Base-by-base conservation (phyloP, 2,329 filamentous ascomycete species). In the Aschersonia sp. region DNA sequence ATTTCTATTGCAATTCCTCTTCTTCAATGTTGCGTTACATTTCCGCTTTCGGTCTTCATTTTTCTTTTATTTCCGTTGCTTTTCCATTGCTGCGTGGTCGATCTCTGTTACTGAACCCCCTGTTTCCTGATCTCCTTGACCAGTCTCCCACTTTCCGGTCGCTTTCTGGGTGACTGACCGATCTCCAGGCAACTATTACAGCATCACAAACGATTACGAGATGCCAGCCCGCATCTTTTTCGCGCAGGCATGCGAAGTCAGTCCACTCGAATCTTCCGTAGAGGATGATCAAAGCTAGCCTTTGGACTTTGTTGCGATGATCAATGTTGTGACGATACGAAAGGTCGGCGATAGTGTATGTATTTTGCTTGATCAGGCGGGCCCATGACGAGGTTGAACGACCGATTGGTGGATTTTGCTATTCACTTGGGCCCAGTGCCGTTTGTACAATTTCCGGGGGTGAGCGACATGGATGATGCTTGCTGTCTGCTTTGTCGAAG, bases 131-230 rank as follows among this genome's bases (percentile, higher is more conserved):
- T 2, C 35, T 38, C 35, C 35, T 12, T 12, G 7, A 20, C 35
- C 35, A 7, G 2, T 20, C 40, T 42, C 40, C 20, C 2, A 6
- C 3, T 42, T 42, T 42, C n/a, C 28, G 6, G 5, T 35, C 9
- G 12, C 31, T 10, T 43, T 43, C 12, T 47, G 2, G 30, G 28
- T 20, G 40, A 49, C 55, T 44, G 51, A 51, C 48, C 2, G 47
- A n/a, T 10, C n/a, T 1, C 35, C 53, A 96, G 91, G 91, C 46
- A 97, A 97, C 61, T 85, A 88, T 57, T 98, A 98, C 66, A 85
- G 84, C 59, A 95, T 98, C 58, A 74, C 75, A 48, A 98, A 97
- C 63, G 80, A 87, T 49, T 80, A 81, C 57, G 74, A 83, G 52
- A 71, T 73, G 51, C 75, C 80, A 4, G 85, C 87, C 4, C 79